Conservation (phyloP, 495 filamentous ascomycete genomes). For the Talaromyces proteolyticus region DNA sequence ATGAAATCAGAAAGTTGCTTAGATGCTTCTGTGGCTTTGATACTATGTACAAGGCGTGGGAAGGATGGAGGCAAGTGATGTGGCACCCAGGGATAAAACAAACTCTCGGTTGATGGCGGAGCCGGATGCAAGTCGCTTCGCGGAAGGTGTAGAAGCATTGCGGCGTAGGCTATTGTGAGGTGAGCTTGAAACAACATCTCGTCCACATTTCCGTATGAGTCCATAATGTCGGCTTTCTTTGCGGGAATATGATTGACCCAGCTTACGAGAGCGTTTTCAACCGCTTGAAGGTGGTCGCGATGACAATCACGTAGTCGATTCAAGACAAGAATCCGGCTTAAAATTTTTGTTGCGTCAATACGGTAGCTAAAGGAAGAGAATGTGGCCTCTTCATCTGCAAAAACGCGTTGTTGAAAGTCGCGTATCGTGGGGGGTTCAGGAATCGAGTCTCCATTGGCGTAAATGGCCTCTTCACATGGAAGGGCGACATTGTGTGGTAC, state of each 20-base stretch:
- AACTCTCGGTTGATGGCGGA: neutral
- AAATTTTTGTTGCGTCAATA: constrained; percentile 10
- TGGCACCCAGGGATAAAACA: neutral
- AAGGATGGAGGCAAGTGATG: constrained; percentile 6
- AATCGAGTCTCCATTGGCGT: neutral
- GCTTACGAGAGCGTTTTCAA: constrained; percentile 9
- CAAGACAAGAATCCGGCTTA: constrained; percentile 4
- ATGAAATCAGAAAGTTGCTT: constrained; percentile 11
- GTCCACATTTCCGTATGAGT: constrained; percentile 8
- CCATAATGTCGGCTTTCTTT: constrained; percentile 8
- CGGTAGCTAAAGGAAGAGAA: constrained; percentile 10
- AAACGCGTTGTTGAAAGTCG: neutral
- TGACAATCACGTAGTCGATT: constrained; percentile 4
- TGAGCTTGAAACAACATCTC: constrained; percentile 14
- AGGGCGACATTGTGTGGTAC: constrained; percentile 2
- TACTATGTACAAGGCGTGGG: constrained; percentile 6
- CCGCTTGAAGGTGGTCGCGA: constrained; percentile 9
- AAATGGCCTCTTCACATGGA: constrained; percentile 1
- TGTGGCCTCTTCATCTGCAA: constrained; percentile 5
- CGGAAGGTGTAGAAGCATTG: constrained; percentile 10
- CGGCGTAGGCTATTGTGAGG: constrained; percentile 7
- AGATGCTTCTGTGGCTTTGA: constrained; percentile 12
- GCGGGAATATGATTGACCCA: constrained; percentile 8
- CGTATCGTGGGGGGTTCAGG: neutral
- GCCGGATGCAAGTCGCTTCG: constrained; percentile 7